Evolutionary conservation across 306 rosid genomes (phyloP).

Genomic region (Cicer judaicum): DNA sequence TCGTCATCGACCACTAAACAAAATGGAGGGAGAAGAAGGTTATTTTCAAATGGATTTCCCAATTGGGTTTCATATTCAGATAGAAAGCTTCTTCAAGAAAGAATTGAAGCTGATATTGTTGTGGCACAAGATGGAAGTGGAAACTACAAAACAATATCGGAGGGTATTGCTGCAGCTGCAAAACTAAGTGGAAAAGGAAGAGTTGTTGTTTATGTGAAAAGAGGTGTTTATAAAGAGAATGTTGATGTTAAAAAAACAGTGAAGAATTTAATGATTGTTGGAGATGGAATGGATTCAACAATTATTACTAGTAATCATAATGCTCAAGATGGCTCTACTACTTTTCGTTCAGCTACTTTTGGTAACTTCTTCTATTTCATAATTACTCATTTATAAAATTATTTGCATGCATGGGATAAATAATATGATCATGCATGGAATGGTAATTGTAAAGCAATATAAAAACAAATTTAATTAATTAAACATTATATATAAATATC

Average conservation of each 20-base stretch:
- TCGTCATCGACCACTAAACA: conserved; percentile 25
- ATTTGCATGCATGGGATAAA: neutral
- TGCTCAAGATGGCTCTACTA: conserved; percentile 55
- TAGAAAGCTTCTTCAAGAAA: conserved; percentile 57
- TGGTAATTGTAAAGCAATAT: neutral
- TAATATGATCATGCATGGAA: conserved; percentile 6
- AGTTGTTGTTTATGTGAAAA: conserved; percentile 66
- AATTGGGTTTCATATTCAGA: conserved; percentile 62
- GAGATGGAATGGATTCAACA: conserved; percentile 80
- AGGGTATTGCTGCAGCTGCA: conserved; percentile 62
- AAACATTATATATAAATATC: neutral
- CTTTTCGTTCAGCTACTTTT: conserved; percentile 80
- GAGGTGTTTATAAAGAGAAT: conserved; percentile 73
- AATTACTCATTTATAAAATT: neutral
- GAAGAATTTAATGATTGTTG: conserved; percentile 67
- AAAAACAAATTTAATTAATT: neutral
- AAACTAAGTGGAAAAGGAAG: conserved; percentile 49
- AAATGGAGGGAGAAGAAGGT: conserved; percentile 46
- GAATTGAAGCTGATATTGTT: conserved; percentile 50
- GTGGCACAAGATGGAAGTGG: conserved; percentile 84
- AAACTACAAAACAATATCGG: conserved; percentile 57
- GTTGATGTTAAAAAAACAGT: conserved; percentile 53
- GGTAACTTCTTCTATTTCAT: conserved; percentile 52
- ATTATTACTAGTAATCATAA: conserved; percentile 54
- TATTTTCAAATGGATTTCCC: conserved; percentile 58